Evolutionary conservation across 2,329 filamentous ascomycete genomes (phyloP), one percentile per base, ranked within the genome.

Genomic region (Paraconiothyrium sp.): DNA sequence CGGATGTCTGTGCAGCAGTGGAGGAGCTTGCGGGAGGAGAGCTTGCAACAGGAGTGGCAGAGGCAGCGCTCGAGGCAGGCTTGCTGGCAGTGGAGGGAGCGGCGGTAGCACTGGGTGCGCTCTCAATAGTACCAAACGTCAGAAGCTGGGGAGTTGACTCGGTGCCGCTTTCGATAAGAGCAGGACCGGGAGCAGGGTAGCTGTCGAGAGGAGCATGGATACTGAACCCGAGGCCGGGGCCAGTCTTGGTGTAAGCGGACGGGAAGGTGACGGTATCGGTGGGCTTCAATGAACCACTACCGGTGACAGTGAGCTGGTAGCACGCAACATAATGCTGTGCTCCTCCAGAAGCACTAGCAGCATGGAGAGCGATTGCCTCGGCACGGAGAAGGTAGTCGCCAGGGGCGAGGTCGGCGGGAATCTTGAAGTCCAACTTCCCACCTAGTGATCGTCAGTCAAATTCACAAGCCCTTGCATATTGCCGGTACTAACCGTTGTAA

Each of bases 251-350:
- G 73, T 82, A 82, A 37, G 75, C 72, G 32, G 77, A 76, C 34
- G 83, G 79, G 72, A 85, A 81, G 72, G 82, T 78, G 57, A 84
- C 84, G 69, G 76, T 76, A 22, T 75, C 74, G 14, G 78, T 77
- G 10, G 79, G 76, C 47, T 64, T 64, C 44, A 60, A 67, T 14
- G 73, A 64, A 30, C 77, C 78, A 39, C 69, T 69, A 13, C 72
- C 74, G 35, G 72, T 74, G 47, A 82, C 75, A 59, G 74, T 78
- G 61, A 83, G 66, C 68, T 82, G 79, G 22, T 80, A 73, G 69
- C 79, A 82, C 65, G 78, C 77, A 71, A 79, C 78, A 70, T 83
- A 83, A 63, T 82, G 77, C 64, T 83, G 81, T 20, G 80, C 79
- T 52, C 80, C 80, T 50, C 70, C 71, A 16, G 65, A 44, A 47